A percentile compares a stretch with the other conserved stretches of the same genome.
Conservation (phyloP, 768 basidiomycete species). For the Thelephora aurantiotincta region DNA sequence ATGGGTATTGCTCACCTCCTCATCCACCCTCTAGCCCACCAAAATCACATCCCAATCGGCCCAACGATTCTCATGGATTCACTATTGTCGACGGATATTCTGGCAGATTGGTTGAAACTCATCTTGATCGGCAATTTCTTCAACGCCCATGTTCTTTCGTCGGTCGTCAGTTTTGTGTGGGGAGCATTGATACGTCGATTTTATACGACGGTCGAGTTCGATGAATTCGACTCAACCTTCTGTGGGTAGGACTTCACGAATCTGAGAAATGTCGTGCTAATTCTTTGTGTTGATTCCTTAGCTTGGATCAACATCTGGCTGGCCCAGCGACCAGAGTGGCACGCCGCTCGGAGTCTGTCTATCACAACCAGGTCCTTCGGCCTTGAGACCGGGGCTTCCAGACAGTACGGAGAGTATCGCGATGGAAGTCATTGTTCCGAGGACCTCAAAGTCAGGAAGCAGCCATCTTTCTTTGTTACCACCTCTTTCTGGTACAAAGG, state of each 20-base stretch:
- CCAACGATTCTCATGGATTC: slow-evolving; percentile 22
- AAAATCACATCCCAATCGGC: no score
- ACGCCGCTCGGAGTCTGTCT: slow-evolving; percentile 34
- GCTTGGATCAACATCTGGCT: slow-evolving; percentile 67
- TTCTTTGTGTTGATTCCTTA: slow-evolving; percentile 11
- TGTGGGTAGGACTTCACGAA: slow-evolving; percentile 22
- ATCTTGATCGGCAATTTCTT: slow-evolving; percentile 46
- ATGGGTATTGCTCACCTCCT: no score
- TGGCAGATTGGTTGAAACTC: slow-evolving; percentile 52
- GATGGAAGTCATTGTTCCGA: neutral
- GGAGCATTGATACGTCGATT: slow-evolving; percentile 31
- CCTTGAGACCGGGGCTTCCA: slow-evolving; percentile 14
- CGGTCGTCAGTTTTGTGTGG: slow-evolving; percentile 31
- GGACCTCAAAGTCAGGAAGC: slow-evolving; percentile 6
- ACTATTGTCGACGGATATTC: slow-evolving; percentile 40
- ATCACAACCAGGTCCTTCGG: slow-evolving; percentile 26
- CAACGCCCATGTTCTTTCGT: slow-evolving; percentile 31
- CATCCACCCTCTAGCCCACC: no score
- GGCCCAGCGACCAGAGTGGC: slow-evolving; percentile 44
- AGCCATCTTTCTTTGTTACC: slow-evolving; percentile 23
- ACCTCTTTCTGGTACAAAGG: slow-evolving; percentile 36
- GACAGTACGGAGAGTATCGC: neutral
- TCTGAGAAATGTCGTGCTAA: slow-evolving; percentile 1
- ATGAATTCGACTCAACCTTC: slow-evolving; percentile 42
- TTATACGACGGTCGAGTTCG: slow-evolving; percentile 48